Conservation (phyloP, 2,329 filamentous ascomycete genomes). For the Aureobasidium sp. region DNA sequence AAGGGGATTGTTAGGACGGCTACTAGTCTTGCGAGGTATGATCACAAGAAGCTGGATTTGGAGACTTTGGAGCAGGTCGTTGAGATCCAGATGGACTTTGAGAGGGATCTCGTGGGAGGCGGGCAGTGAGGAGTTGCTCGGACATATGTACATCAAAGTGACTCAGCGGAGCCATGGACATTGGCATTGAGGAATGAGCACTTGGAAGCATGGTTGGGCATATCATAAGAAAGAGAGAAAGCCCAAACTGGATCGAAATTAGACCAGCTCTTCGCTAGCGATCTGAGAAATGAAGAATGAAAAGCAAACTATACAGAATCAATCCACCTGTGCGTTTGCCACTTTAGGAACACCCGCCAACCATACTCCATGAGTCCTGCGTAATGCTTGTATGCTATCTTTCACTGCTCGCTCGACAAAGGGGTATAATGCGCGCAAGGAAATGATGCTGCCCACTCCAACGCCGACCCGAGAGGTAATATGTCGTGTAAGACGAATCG, state of each 20-base stretch:
- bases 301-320: not conserved
- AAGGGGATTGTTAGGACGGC: conserved; percentile 4
- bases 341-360: not conserved
- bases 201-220: not conserved
- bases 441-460: not conserved
- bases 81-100: conserved; percentile 10
- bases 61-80: conserved; percentile 4
- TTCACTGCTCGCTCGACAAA: not conserved
- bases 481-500: not conserved
- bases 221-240: not conserved
- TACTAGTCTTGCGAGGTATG: conserved; percentile 1
- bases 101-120: conserved; percentile 1
- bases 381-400: not conserved
- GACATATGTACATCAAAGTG: not conserved
- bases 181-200: not conserved
- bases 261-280: not conserved
- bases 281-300: not conserved
- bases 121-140: not conserved
- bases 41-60: not conserved
- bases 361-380: not conserved
- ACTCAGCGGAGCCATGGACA: not conserved
- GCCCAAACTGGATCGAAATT: not conserved
- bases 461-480: not conserved
- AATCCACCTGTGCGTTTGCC: not conserved
- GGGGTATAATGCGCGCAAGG: not conserved